Evolutionary conservation across 2,329 filamentous ascomycete genomes (phyloP).

Genomic region (Aspergillus floridensis): DNA sequence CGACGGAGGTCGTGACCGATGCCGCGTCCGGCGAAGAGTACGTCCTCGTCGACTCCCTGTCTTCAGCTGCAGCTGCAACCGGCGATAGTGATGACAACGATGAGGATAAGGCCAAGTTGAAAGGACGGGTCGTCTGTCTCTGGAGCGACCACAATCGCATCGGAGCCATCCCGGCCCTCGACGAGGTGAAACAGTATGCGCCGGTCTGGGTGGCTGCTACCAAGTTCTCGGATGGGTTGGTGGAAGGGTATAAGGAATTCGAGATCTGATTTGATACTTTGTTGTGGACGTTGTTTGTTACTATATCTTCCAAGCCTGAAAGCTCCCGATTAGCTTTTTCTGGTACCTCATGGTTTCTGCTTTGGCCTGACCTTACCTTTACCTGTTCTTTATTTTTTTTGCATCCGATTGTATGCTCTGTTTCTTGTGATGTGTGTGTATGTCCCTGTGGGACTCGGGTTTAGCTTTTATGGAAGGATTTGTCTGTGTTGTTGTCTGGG

Average conservation of each 20-base stretch:
- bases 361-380: no score
- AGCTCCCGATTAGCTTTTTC: no score
- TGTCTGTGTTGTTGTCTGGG: no score
- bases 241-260: conserved; percentile 74
- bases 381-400: no score
- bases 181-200: conserved; percentile 72
- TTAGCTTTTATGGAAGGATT: no score
- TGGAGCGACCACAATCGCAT: conserved; percentile 81
- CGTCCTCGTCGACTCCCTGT: background rate
- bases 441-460: no score
- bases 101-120: conserved; percentile 43
- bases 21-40: background rate
- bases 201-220: conserved; percentile 77
- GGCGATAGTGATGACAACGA: conserved; percentile 27
- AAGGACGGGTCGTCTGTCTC: conserved; percentile 70
- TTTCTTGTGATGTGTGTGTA: no score
- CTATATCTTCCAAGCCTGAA: background rate
- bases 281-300: background rate
- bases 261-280: conserved; percentile 35
- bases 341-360: no score
- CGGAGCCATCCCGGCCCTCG: conserved; percentile 74
- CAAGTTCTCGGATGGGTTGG: conserved; percentile 73
- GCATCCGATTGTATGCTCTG: no score
- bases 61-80: no score
- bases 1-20: background rate